Conservation (phyloP, 345 rosid genomes). For the Eucalyptus curtisii region DNA sequence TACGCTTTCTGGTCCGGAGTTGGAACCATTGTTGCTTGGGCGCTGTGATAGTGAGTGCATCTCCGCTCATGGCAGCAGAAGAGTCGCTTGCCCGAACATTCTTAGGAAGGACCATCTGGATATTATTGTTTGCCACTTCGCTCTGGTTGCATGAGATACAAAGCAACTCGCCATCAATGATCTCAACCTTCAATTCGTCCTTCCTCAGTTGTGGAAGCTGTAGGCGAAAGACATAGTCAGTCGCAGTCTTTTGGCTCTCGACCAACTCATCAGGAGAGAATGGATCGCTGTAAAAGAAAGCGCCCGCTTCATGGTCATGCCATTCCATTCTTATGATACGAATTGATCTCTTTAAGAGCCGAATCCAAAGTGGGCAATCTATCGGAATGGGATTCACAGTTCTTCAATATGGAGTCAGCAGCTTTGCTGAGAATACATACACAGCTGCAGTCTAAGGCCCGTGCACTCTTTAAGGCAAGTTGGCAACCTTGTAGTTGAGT, state of each 20-base stretch:
- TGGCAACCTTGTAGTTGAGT: not conserved
- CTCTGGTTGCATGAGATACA: not conserved
- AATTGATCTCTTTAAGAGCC: too few relatives aligned
- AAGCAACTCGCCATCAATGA: not conserved
- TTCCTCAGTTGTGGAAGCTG: not conserved
- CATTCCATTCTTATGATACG: not conserved
- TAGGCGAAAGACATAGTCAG: not conserved
- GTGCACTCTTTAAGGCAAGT: too few relatives aligned
- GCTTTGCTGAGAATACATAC: too few relatives aligned
- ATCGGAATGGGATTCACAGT: not conserved
- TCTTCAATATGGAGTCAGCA: too few relatives aligned
- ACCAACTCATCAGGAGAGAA: not conserved
- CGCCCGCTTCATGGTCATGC: not conserved
- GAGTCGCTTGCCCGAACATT: not conserved
- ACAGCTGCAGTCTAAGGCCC: too few relatives aligned
- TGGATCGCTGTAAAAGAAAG: not conserved
- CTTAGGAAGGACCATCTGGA: not conserved
- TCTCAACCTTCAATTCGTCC: not conserved
- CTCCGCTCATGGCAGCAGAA: not conserved
- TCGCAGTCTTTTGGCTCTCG: not conserved
- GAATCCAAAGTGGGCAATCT: too few relatives aligned
- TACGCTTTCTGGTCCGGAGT: not conserved
- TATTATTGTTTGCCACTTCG: not conserved
- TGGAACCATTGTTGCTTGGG: not conserved
- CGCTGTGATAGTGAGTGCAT: not conserved